Evolutionary conservation across 345 rosid genomes (phyloP), one percentile per base, ranked within the genome.

Genomic region (Salix dunnii): DNA sequence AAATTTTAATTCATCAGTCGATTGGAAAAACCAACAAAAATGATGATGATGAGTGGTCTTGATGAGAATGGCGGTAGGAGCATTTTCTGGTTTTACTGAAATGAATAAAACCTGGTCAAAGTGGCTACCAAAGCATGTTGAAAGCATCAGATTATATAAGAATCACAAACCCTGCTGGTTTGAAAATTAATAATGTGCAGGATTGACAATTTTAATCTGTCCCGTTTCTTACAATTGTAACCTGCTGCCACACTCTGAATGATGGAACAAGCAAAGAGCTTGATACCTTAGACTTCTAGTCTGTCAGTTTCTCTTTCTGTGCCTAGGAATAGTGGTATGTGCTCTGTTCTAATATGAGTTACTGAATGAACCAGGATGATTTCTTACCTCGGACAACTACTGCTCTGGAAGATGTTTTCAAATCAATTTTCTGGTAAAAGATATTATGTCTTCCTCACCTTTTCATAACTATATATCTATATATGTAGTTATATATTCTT

Each of bases 361-460:
- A 23, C 78, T 70, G 38, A 51, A 83, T 84, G 82, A 72, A 81
- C 63, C 86, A 95, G 99, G 99, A 96, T 85, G 98, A 91, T 83
- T 96, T 96, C 85, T 87, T 96, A 80, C 98, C 99, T 78, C 92
- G 98, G 79, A 82, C 99, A 21, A 93, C 97, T 72, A 84, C 87
- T 13, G 94, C 96, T 27, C 79, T 96, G 81, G 94, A 91, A 79
- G 88, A 84, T 81, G 88, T 93, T 84, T 96, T 84, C 90, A 90
- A 91, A 85, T 90, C 90, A 68, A 81, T 96, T 85, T 78, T 91
- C 84, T 95, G 98, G 99, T 95, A 90, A 87, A 77, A 84, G 78
- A 78, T 79, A 78, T 82, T 85, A 79, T 78, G 86, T 86, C 82
- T 76, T 81, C 49, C 28, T 79, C 75, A 51, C 84, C 82, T 80